A percentile compares a stretch with the other conserved stretches of the same genome.
Evolutionary conservation across 352 stramenopile species (phyloP).

Genomic region (Globisporangium spinosum): DNA sequence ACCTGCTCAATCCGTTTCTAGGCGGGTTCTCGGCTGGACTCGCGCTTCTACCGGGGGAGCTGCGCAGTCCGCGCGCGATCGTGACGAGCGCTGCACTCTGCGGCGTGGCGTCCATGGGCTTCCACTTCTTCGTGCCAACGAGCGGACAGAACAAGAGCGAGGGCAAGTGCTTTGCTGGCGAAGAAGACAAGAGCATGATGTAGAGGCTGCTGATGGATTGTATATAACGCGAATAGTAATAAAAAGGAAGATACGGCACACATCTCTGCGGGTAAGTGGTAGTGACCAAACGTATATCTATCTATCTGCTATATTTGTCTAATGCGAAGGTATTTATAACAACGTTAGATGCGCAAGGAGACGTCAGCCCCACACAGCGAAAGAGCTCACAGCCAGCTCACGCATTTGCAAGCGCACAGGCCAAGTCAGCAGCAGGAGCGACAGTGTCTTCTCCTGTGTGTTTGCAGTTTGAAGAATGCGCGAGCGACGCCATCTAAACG

Average conservation of each 20-base stretch:
- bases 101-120: constrained; percentile 46
- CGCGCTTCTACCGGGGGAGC: constrained; percentile 40
- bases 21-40: constrained; percentile 62
- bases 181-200: neutral
- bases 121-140: constrained; percentile 54
- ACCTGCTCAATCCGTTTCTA: constrained; percentile 66
- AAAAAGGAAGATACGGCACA: constrained; percentile 2
- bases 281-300: neutral
- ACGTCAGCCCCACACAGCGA: neutral
- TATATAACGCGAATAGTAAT: constrained; percentile 1
- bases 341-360: neutral
- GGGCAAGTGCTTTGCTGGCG: neutral
- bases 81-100: constrained; percentile 45
- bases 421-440: neutral
- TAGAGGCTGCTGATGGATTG: neutral
- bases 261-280: neutral
- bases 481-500: constrained; percentile 46
- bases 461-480: constrained; percentile 22
- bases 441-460: neutral
- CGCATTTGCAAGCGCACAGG: neutral
- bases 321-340: neutral
- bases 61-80: constrained; percentile 41
- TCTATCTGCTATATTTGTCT: neutral
- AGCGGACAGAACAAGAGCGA: constrained; percentile 28
- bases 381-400: neutral